Percentiles rank a stretch among this genome's conserved stretches.
Evolutionary conservation across 805 yeast species (phyloP).

Genomic region (Saccharomycopsis sp.): DNA sequence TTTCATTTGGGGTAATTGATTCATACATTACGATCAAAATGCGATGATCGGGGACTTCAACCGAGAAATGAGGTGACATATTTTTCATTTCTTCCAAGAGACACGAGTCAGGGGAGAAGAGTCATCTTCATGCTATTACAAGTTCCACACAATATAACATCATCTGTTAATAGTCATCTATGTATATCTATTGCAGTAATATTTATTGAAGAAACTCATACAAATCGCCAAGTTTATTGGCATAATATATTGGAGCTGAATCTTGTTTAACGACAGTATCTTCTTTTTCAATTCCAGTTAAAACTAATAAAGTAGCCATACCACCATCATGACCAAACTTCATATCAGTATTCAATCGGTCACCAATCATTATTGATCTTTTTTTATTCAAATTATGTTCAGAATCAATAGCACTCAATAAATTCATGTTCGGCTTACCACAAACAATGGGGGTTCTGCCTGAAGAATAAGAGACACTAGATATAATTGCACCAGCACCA

Average conservation of each 20-base stretch:
- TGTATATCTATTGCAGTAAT: no score
- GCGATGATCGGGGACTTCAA: no score
- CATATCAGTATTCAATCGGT: constrained; percentile 92
- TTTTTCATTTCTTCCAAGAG: no score
- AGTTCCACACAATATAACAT: no score
- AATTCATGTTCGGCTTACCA: constrained; percentile 85
- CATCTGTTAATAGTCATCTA: no score
- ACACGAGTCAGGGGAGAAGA: no score
- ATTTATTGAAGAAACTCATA: constrained; percentile 51
- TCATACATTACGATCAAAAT: no score
- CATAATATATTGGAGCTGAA: constrained; percentile 57
- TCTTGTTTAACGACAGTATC: constrained; percentile 41
- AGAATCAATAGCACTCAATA: constrained; percentile 84
- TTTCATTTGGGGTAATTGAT: no score
- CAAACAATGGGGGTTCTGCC: constrained; percentile 85
- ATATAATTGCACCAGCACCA: constrained; percentile 92
- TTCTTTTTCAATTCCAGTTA: constrained; percentile 87
- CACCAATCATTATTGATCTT: constrained; percentile 88
- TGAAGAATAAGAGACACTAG: constrained; percentile 63
- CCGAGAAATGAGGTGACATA: no score
- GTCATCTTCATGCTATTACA: no score
- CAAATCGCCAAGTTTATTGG: constrained; percentile 70
- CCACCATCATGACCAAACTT: constrained; percentile 85
- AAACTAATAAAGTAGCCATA: constrained; percentile 76
- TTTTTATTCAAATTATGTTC: constrained; percentile 44